Evolutionary conservation across 106 monocot species (phyloP).

Genomic region (Acanthochlamys bracteata): DNA sequence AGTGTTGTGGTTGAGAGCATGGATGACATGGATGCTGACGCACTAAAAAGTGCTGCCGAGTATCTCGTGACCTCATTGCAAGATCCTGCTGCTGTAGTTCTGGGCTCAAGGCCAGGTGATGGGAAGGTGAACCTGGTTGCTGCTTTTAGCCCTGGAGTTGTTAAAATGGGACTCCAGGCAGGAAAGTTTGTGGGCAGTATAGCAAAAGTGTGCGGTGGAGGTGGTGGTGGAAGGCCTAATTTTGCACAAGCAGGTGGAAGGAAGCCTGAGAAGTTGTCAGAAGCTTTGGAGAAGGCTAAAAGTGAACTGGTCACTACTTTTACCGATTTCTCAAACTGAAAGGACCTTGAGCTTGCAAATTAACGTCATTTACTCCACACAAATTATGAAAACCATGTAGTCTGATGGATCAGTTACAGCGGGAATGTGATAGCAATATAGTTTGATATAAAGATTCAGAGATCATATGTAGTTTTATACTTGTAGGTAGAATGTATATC

Average conservation of each 20-base stretch:
- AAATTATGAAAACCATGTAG: too few species aligned
- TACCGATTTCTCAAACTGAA: conserved; percentile 24
- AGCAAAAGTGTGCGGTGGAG: conserved; percentile 84
- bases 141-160: conserved; percentile 71
- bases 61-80: conserved; percentile 51
- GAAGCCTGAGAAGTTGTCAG: conserved; percentile 62
- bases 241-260: conserved; percentile 96
- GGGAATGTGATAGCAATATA: too few species aligned
- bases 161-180: conserved; percentile 68
- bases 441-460: too few species aligned
- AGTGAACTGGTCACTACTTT: conserved; percentile 44
- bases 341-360: not conserved
- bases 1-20: conserved; percentile 79
- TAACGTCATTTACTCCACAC: too few species aligned
- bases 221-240: conserved; percentile 85
- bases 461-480: too few species aligned
- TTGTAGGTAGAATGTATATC: too few species aligned
- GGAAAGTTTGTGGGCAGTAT: conserved; percentile 85
- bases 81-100: conserved; percentile 88
- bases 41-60: conserved; percentile 78
- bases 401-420: too few species aligned
- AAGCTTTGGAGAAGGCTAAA: conserved; percentile 64
- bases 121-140: conserved; percentile 92
- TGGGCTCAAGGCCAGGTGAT: conserved; percentile 78
- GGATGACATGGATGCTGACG: conserved; percentile 86